phyloP scores from a whole-genome alignment of 2,329 filamentous ascomycete species.

The Lecanicillium sp. region DNA sequence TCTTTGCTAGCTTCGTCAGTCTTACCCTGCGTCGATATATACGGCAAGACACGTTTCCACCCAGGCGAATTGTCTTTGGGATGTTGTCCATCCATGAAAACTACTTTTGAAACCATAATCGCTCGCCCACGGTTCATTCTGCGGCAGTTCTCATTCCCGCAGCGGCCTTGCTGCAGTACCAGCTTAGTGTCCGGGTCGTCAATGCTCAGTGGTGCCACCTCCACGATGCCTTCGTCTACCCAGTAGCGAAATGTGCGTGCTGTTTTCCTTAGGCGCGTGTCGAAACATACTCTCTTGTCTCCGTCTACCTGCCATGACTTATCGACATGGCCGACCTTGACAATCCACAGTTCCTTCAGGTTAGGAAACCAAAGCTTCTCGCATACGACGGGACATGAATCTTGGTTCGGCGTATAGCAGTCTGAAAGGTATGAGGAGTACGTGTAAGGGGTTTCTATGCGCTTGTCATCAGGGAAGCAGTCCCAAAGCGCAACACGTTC shows the following conservation, averaged over 20 bases:
- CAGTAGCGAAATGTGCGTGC: constrained; percentile 30
- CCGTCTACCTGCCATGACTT: constrained; percentile 25
- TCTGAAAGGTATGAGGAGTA: constrained; percentile 27
- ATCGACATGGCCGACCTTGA: constrained; percentile 30
- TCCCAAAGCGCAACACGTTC: constrained; percentile 30
- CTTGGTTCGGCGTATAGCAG: constrained; percentile 13
- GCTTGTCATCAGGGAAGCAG: constrained; percentile 29
- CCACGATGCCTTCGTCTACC: constrained; percentile 28
- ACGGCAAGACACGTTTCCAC: constrained; percentile 26
- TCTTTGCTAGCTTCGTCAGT: not conserved
- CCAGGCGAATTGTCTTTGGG: constrained; percentile 14
- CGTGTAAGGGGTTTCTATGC: constrained; percentile 22
- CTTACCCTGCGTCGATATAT: no score
- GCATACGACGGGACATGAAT: constrained; percentile 19
- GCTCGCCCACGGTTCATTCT: constrained; percentile 25
- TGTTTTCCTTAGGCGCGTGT: constrained; percentile 20
- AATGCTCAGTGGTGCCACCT: constrained; percentile 26
- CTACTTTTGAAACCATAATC: constrained; percentile 29
- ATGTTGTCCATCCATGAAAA: constrained; percentile 27
- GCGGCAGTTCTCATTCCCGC: constrained; percentile 25
- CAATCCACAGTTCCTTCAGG: constrained; percentile 28
- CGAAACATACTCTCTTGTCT: constrained; percentile 20
- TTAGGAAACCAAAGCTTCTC: constrained; percentile 31
- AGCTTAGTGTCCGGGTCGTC: constrained; percentile 24
- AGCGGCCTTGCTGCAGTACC: constrained; percentile 26